phyloP scores from a whole-genome alignment of 129 eudicot genomes.

The Kitagawia praeruptora region DNA sequence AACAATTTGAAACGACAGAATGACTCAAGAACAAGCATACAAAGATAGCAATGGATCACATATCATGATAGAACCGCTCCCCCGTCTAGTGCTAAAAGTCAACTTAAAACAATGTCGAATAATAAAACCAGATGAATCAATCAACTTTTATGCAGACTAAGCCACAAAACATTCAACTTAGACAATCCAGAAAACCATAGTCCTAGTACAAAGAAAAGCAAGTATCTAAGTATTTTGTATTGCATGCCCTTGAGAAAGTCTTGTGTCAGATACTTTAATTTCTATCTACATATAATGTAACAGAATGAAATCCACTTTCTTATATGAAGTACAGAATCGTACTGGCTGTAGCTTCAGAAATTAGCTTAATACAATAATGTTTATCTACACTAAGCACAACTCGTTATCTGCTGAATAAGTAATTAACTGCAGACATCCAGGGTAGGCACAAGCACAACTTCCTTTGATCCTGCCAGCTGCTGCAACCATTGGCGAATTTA shows the following conservation, averaged over 20 bases:
- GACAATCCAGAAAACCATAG: too few relatives aligned
- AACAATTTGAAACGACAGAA: not conserved
- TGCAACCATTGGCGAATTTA: conserved; percentile 21
- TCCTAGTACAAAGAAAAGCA: too few relatives aligned
- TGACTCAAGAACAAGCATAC: not conserved
- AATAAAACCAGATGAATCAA: not conserved
- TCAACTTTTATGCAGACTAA: not conserved
- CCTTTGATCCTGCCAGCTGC: conserved; percentile 87
- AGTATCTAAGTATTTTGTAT: too few relatives aligned
- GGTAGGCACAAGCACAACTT: conserved; percentile 62
- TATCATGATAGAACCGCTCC: not conserved
- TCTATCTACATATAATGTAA: too few relatives aligned
- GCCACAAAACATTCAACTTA: too few relatives aligned
- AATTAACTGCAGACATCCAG: conserved; percentile 44
- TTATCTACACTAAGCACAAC: conserved; percentile 16
- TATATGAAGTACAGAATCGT: not conserved
- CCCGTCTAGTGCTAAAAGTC: not conserved
- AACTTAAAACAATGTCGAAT: not conserved
- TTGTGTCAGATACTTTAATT: too few relatives aligned
- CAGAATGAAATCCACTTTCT: too few relatives aligned
- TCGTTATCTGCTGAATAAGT: conserved; percentile 37
- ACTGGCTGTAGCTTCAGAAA: too few relatives aligned
- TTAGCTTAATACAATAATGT: too few relatives aligned
- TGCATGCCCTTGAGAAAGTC: too few relatives aligned
- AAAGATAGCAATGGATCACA: not conserved